Evolutionary conservation across 2,329 filamentous ascomycete species (phyloP), one percentile per base, ranked within the genome.

Genomic region (Neospermospora avenae): DNA sequence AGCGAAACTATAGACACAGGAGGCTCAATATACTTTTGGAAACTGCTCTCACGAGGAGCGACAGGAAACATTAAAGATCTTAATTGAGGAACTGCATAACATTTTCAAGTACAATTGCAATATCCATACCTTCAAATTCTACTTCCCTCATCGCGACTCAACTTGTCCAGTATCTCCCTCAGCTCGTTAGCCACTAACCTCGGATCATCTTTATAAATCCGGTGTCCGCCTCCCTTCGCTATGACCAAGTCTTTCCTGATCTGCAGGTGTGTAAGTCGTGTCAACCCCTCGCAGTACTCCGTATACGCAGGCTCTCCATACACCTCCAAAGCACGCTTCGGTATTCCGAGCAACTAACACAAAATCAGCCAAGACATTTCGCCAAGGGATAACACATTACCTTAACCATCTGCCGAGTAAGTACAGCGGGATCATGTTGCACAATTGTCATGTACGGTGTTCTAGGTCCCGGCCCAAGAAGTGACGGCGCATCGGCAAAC

Each of bases 131-230:
- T n/a, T 57, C 55, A 57, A 8, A 57, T 48, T n/a, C 41, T 31
- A 31, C 55, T 57, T 49, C 44, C 55, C 31, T 57, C 55, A 44
- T 51, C 55, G n/a, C 49, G 55, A 18, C 45, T 35, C 55, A 69
- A 28, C 66, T 74, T 59, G 65, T 81, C 58, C 73, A 78, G 1
- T 57, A 67, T 22, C 62, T 80, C 8, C 70, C 69, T 64, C 48
- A 66, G 20, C 28, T 72, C 28, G 72, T 74, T 61, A 59, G 70
- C 61, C 1, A 74, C 69, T 39, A 73, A 69, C 10, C 58, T n/a
- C 8, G 70, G 63, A 64, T 70, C 57, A 39, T 74, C 71, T 31
- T 58, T 68, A 41, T 74, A 72, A n/a, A 74, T 63, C 20, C 74
- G 71, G 60, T 74, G 72, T 0, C 71, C 71, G 60, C 59, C 66